Conservation (phyloP, 257 asterid genomes). For the Schizonepeta tenuifolia region DNA sequence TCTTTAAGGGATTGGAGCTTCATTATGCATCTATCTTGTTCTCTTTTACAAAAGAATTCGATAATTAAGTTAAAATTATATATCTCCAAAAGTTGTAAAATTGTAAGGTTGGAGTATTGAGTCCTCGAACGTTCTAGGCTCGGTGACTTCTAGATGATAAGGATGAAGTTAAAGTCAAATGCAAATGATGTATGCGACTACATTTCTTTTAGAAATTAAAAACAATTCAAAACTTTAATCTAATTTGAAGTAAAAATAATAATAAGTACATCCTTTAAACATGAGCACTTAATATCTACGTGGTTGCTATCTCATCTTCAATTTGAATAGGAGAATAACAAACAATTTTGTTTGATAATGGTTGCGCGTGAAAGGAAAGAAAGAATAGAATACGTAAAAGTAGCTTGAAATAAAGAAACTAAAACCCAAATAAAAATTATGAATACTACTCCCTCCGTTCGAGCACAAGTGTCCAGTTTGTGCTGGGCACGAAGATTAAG, state of each 20-base stretch:
- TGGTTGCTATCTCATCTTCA: slow-evolving; percentile 20
- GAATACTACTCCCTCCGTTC: too few relatives aligned
- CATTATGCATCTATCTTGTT: background rate
- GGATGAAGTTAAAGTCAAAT: background rate
- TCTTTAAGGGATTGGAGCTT: background rate
- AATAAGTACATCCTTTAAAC: background rate
- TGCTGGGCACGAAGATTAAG: too few relatives aligned
- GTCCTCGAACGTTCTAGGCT: background rate
- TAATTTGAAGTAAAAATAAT: background rate
- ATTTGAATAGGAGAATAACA: background rate
- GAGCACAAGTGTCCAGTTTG: too few relatives aligned
- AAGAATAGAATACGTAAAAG: background rate
- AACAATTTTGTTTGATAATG: slow-evolving; percentile 14
- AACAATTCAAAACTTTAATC: slow-evolving; percentile 1
- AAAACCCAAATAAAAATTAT: slow-evolving; percentile 9
- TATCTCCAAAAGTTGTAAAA: background rate
- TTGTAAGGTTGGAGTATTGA: background rate
- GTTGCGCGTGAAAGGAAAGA: background rate
- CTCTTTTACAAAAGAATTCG: background rate
- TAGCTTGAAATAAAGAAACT: background rate
- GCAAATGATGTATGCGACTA: background rate
- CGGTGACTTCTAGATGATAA: background rate
- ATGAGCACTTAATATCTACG: slow-evolving; percentile 29
- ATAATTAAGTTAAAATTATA: too few relatives aligned
- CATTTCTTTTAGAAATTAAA: background rate